Conservation (phyloP, 345 rosid species). For the Eucalyptus camaldulensis region DNA sequence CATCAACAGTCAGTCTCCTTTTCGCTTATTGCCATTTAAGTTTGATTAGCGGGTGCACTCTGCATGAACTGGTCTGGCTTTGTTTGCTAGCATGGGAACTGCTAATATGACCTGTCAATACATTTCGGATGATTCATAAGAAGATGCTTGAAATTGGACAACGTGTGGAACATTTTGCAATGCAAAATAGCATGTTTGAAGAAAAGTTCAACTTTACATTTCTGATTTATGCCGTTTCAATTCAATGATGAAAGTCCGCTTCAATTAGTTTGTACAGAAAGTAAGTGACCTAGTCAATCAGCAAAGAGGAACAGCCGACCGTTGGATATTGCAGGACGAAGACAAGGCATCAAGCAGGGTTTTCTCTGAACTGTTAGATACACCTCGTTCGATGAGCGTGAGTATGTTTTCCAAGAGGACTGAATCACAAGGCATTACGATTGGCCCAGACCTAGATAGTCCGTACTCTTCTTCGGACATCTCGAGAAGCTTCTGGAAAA, state of each 20-base stretch:
- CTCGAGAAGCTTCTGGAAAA: not conserved
- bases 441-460: not conserved
- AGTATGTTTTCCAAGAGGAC: not conserved
- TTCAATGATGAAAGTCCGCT: not conserved
- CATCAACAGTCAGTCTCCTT: not conserved
- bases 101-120: not conserved
- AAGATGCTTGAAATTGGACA: not conserved
- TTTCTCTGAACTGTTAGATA: not conserved
- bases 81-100: not conserved
- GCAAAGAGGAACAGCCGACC: not conserved
- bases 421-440: not conserved
- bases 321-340: not conserved
- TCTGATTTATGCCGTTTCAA: not conserved
- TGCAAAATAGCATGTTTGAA: not conserved
- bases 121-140: not conserved
- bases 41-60: not conserved
- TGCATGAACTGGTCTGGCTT: not conserved
- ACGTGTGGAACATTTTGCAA: not conserved
- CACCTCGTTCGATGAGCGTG: not conserved
- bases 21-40: not conserved
- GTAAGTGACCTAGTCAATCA: not conserved
- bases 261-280: not conserved
- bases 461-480: not conserved
- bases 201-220: not conserved
- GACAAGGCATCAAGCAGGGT: not conserved